These are phyloP conservation scores for Penicillium subrubescens DNA, from an alignment of 495 filamentous ascomycete species.

Conservation along the genomic window DNA sequence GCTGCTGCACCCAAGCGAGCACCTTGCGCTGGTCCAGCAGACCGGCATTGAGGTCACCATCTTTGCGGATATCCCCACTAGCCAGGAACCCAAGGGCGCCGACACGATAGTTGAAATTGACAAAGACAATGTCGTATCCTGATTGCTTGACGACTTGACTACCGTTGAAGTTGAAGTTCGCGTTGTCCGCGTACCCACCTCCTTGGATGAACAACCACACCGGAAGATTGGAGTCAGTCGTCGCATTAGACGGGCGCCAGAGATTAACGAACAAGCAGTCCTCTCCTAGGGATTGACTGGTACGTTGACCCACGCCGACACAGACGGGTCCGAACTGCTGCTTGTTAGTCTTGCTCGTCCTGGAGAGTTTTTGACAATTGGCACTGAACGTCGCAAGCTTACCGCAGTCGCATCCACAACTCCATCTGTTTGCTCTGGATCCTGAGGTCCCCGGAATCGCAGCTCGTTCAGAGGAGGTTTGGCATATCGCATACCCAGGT, in stretches of 20 bases:
- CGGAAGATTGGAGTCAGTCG: conserved; percentile 52
- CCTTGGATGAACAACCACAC: conserved; percentile 76
- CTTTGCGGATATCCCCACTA: conserved; percentile 53
- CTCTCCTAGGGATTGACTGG: conserved; percentile 51
- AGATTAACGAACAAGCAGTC: conserved; percentile 75
- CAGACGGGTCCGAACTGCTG: conserved; percentile 45
- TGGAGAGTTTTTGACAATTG: background rate
- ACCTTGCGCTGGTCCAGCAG: conserved; percentile 66
- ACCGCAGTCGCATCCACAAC: conserved; percentile 45
- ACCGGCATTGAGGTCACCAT: conserved; percentile 60
- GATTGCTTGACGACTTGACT: conserved; percentile 57
- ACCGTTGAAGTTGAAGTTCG: conserved; percentile 68
- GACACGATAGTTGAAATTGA: conserved; percentile 79
- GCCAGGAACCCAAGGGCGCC: conserved; percentile 71
- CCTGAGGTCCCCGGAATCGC: conserved; percentile 55
- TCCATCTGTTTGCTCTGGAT: conserved; percentile 39
- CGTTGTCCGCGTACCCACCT: conserved; percentile 63
- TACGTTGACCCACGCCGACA: conserved; percentile 23
- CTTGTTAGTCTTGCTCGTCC: conserved; percentile 6
- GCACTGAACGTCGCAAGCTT: background rate
- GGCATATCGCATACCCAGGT: conserved; percentile 63
- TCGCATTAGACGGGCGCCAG: conserved; percentile 62
- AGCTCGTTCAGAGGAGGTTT: conserved; percentile 54
- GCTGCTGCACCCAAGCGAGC: conserved; percentile 63
- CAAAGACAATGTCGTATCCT: conserved; percentile 56